A percentile compares a stretch with the other conserved stretches of the same genome.
Conservation (phyloP, 176 grass and related monocot species). For the Sorghum bicolor region DNA sequence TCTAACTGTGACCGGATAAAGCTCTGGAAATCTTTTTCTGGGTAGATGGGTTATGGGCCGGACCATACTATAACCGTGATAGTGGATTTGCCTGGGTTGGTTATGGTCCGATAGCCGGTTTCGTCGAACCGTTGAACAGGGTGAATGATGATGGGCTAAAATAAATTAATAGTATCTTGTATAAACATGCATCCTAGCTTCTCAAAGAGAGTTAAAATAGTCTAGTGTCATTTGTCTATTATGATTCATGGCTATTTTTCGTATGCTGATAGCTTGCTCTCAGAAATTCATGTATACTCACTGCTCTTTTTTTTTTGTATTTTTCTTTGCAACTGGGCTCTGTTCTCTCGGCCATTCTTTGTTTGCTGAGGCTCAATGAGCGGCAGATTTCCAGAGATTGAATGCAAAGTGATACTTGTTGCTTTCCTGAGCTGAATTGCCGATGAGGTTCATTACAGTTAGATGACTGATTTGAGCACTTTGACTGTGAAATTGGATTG, state of each 20-base stretch:
- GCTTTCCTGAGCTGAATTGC: not conserved
- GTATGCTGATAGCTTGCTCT: not conserved
- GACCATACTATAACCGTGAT: too few relatives aligned
- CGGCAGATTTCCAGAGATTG: constrained; percentile 13
- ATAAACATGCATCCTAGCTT: not conserved
- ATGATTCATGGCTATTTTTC: not conserved
- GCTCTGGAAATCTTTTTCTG: too few relatives aligned
- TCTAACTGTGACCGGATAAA: too few relatives aligned
- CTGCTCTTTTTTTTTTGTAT: constrained; percentile 22
- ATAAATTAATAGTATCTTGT: not conserved
- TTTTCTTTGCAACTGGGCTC: not conserved
- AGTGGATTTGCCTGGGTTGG: too few relatives aligned
- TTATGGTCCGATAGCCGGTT: too few relatives aligned
- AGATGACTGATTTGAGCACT: constrained; percentile 11
- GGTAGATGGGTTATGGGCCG: too few relatives aligned
- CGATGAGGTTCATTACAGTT: constrained; percentile 18
- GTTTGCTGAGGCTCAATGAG: constrained; percentile 27
- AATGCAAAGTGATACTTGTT: constrained; percentile 18
- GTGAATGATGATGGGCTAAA: too few relatives aligned
- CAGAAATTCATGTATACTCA: constrained; percentile 17
- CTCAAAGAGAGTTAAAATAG: not conserved
- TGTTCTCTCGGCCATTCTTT: constrained; percentile 2
- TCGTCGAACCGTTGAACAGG: too few relatives aligned
- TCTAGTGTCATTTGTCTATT: not conserved
- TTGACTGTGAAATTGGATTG: constrained; percentile 1